phyloP scores from a whole-genome alignment of 139 green algal genomes.

The Chlorella sp. region DNA sequence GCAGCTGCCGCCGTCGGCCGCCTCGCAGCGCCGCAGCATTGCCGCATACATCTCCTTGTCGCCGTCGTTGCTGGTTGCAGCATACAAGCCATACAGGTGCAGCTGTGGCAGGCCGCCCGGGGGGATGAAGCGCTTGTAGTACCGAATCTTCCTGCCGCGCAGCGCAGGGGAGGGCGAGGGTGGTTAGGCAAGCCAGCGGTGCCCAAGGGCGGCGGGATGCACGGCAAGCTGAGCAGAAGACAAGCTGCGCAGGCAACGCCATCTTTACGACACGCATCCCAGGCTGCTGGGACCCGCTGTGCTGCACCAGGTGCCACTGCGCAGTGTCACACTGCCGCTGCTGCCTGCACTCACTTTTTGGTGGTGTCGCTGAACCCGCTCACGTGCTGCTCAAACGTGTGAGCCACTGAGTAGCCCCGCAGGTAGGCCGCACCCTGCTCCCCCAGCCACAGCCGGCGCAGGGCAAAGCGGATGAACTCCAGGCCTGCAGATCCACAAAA shows the following conservation, averaged over 20 bases:
- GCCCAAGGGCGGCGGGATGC: neutral
- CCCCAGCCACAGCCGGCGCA: constrained; percentile 30
- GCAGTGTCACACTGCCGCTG: too few species aligned
- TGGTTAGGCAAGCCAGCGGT: neutral
- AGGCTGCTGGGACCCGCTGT: neutral
- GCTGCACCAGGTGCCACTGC: constrained; percentile 8
- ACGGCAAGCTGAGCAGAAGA: too few species aligned
- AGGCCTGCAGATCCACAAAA: constrained; percentile 29
- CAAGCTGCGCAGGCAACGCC: neutral
- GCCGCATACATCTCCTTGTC: constrained; percentile 4
- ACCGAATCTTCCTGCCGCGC: constrained; percentile 24
- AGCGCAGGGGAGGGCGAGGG: neutral
- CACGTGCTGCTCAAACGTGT: constrained; percentile 50
- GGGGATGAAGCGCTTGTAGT: constrained; percentile 33
- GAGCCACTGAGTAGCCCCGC: constrained; percentile 49
- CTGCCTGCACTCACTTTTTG: constrained; percentile 38
- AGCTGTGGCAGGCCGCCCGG: constrained; percentile 17
- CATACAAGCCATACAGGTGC: constrained; percentile 31
- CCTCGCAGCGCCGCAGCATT: constrained; percentile 8
- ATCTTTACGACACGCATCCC: neutral
- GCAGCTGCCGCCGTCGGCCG: neutral
- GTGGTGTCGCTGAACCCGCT: constrained; percentile 36
- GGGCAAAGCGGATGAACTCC: constrained; percentile 55
- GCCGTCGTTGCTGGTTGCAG: constrained; percentile 1
- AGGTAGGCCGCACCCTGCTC: constrained; percentile 38